A percentile compares a stretch with the other conserved stretches of the same genome.
phyloP scores from a whole-genome alignment of 257 asterid species.

The Nicotiana attenuata region DNA sequence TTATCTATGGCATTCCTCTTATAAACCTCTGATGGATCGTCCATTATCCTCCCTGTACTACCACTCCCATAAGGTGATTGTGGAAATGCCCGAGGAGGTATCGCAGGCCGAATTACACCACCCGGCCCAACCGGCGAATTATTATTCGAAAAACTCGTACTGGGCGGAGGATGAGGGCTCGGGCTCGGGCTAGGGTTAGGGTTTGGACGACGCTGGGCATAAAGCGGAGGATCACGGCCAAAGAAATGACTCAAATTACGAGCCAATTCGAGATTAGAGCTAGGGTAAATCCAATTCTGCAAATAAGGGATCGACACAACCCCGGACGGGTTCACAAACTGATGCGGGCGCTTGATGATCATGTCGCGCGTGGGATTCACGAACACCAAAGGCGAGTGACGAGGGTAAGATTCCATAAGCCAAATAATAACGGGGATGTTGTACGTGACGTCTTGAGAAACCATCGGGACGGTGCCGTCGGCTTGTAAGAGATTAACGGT shows the following conservation, averaged over 20 bases:
- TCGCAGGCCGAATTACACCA: constrained; percentile 43
- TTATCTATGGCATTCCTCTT: constrained; percentile 51
- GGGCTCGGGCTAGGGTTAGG: neutral
- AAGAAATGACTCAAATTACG: constrained; percentile 54
- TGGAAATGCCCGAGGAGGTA: constrained; percentile 66
- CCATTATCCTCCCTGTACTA: constrained; percentile 34
- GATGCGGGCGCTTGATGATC: constrained; percentile 77
- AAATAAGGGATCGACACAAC: constrained; percentile 68
- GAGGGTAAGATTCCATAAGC: constrained; percentile 89
- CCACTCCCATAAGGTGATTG: constrained; percentile 58
- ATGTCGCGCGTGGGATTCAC: constrained; percentile 86
- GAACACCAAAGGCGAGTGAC: constrained; percentile 75
- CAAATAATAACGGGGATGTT: constrained; percentile 83
- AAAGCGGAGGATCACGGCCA: constrained; percentile 86
- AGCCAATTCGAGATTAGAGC: constrained; percentile 70
- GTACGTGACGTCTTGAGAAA: constrained; percentile 59
- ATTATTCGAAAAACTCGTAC: constrained; percentile 10
- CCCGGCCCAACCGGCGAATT: constrained; percentile 32
- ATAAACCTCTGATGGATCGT: constrained; percentile 61
- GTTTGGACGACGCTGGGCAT: constrained; percentile 40
- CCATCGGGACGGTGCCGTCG: constrained; percentile 82
- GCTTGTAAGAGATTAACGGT: constrained; percentile 78
- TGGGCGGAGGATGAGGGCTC: neutral
- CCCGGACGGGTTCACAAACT: constrained; percentile 82
- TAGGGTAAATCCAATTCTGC: constrained; percentile 78